Conservation (phyloP, 1,284 basidiomycete species). For the Ganoderma boninense region DNA sequence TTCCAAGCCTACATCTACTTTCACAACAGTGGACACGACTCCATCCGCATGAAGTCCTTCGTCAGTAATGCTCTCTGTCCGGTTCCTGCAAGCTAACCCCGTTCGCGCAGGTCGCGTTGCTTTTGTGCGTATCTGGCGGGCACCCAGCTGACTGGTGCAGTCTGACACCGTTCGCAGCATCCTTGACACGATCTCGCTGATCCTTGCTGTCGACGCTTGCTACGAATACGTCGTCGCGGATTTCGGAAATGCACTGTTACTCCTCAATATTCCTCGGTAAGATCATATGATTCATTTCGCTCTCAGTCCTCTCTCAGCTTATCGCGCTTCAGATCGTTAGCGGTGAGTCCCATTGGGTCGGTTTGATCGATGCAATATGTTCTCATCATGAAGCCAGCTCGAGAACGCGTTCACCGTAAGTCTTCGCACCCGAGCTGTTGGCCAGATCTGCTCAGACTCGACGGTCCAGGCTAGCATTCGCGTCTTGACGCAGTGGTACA, state of each 20-base stretch:
- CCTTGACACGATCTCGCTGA: not conserved
- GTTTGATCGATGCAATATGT: not conserved
- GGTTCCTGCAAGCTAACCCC: not conserved
- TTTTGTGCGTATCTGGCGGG: not conserved
- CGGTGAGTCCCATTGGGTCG: not conserved
- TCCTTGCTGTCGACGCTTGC: not conserved
- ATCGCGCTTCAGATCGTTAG: not conserved
- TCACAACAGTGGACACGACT: not conserved
- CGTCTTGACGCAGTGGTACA: not conserved
- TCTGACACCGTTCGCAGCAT: not conserved
- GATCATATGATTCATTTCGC: not conserved
- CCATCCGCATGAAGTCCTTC: not conserved
- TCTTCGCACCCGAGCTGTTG: not conserved
- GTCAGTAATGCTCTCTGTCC: not conserved
- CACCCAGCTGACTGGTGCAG: not conserved
- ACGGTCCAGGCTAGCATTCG: not conserved
- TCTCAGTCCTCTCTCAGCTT: not conserved
- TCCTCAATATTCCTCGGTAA: not conserved
- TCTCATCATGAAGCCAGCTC: not conserved
- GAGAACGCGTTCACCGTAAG: not conserved
- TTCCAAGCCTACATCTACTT: constrained; percentile 1
- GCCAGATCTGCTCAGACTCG: not conserved
- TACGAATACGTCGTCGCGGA: not conserved
- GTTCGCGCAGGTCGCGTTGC: not conserved
- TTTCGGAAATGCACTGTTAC: not conserved